Conservation (phyloP, 805 yeast species). For the Candida coquimbonensis region DNA sequence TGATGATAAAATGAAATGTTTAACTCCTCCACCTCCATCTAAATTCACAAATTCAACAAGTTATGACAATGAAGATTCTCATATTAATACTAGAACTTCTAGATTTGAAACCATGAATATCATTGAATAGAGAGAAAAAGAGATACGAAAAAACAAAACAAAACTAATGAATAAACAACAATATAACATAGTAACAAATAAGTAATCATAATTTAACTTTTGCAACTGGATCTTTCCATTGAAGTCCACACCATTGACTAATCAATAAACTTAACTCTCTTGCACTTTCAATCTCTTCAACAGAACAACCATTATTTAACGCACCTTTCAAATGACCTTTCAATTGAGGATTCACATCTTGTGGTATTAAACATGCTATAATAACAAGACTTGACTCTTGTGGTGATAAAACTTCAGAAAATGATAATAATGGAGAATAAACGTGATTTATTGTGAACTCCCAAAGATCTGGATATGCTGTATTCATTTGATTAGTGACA, state of each 20-base stretch:
- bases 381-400: constrained; percentile 73
- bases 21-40: constrained; percentile 14
- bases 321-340: constrained; percentile 91
- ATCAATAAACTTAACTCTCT: constrained; percentile 58
- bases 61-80: constrained; percentile 2
- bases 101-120: constrained; percentile 13
- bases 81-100: neutral
- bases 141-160: neutral
- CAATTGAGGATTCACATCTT: constrained; percentile 87
- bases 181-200: neutral
- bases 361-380: constrained; percentile 78
- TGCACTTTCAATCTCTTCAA: constrained; percentile 53
- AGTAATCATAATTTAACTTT: constrained; percentile 14
- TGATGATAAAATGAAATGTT: constrained; percentile 8
- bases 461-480: constrained; percentile 85
- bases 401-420: constrained; percentile 50
- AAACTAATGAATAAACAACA: neutral
- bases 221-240: constrained; percentile 42
- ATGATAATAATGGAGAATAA: constrained; percentile 73
- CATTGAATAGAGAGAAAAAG: constrained; percentile 1
- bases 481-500: constrained; percentile 57
- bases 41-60: constrained; percentile 1
- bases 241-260: constrained; percentile 67
- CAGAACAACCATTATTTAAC: constrained; percentile 63
- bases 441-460: constrained; percentile 62